Percentiles rank a stretch among this genome's conserved stretches.
These are phyloP conservation scores for Kazachstania sp. DNA, from an alignment of 1,139 yeast species.

Conservation along the genomic window DNA sequence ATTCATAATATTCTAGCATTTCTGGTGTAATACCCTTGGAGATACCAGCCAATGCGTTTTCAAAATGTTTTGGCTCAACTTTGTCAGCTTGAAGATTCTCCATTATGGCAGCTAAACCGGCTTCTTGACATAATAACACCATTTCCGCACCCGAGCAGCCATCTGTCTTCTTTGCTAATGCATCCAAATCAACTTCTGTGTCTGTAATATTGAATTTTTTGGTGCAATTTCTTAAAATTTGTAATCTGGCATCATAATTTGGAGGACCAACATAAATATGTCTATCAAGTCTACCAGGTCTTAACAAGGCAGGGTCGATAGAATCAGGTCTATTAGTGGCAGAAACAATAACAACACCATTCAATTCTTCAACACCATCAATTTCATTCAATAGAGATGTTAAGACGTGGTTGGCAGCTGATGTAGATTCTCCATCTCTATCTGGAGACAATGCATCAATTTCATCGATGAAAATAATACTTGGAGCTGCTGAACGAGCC, in stretches of 20 bases:
- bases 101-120: slow-evolving; percentile 87
- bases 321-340: slow-evolving; percentile 94
- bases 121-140: slow-evolving; percentile 84
- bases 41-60: slow-evolving; percentile 55
- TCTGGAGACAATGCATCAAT: slow-evolving; percentile 84
- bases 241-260: slow-evolving; percentile 64
- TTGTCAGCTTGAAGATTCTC: slow-evolving; percentile 49
- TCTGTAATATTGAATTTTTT: slow-evolving; percentile 41
- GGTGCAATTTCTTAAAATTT: slow-evolving; percentile 64
- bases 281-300: slow-evolving; percentile 92
- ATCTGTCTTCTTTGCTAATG: slow-evolving; percentile 57
- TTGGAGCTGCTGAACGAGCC: slow-evolving; percentile 89
- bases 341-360: slow-evolving; percentile 87
- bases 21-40: slow-evolving; percentile 77
- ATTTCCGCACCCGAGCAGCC: slow-evolving; percentile 98
- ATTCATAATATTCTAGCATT: slow-evolving; percentile 68
- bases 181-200: slow-evolving; percentile 40
- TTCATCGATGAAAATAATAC: slow-evolving; percentile 89
- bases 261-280: slow-evolving; percentile 92
- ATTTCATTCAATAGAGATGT: slow-evolving; percentile 87
- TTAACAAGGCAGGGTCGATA: slow-evolving; percentile 79
- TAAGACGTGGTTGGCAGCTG: slow-evolving; percentile 77
- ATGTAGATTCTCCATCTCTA: slow-evolving; percentile 54
- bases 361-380: slow-evolving; percentile 91
- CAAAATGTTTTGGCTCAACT: slow-evolving; percentile 61